Percentiles rank a stretch among this genome's conserved stretches.
Evolutionary conservation across 1,139 yeast species (phyloP).

Genomic region (Diutina pseudorugosa): DNA sequence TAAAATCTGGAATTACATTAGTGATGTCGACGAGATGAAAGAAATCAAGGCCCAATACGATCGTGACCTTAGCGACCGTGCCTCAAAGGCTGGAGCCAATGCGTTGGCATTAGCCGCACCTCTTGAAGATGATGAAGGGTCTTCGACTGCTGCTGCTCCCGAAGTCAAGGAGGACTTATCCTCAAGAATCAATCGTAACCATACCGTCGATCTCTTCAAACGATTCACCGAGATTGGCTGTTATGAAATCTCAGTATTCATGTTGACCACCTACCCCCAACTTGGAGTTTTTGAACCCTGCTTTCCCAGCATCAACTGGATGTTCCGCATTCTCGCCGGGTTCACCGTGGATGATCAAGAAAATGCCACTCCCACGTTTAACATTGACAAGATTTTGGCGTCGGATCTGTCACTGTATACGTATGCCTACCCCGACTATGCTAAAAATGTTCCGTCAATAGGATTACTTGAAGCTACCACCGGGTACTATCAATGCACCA

Average conservation of each 20-base stretch:
- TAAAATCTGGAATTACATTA: constrained; percentile 42
- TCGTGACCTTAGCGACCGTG: constrained; percentile 45
- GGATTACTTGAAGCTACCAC: not conserved
- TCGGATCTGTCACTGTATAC: not conserved
- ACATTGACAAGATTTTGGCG: not conserved
- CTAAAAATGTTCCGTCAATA: not conserved
- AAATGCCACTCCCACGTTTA: not conserved
- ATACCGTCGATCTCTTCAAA: not conserved
- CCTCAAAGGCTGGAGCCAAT: constrained; percentile 55
- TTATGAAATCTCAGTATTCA: not conserved
- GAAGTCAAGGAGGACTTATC: not conserved
- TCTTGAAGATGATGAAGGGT: constrained; percentile 46
- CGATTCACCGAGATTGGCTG: not conserved
- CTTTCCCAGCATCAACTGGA: not conserved
- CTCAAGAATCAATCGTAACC: not conserved
- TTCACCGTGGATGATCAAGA: not conserved
- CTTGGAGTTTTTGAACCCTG: not conserved
- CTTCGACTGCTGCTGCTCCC: not conserved
- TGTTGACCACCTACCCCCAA: not conserved
- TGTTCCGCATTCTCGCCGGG: not conserved
- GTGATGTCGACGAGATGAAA: constrained; percentile 32
- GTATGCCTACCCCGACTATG: not conserved
- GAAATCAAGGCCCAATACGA: constrained; percentile 34
- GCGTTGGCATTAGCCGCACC: constrained; percentile 89
- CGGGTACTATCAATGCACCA: not conserved